Evolutionary conservation across 225 moss, liverwort and hornwort genomes (phyloP).

Genomic region (Marchantia polymorpha): DNA sequence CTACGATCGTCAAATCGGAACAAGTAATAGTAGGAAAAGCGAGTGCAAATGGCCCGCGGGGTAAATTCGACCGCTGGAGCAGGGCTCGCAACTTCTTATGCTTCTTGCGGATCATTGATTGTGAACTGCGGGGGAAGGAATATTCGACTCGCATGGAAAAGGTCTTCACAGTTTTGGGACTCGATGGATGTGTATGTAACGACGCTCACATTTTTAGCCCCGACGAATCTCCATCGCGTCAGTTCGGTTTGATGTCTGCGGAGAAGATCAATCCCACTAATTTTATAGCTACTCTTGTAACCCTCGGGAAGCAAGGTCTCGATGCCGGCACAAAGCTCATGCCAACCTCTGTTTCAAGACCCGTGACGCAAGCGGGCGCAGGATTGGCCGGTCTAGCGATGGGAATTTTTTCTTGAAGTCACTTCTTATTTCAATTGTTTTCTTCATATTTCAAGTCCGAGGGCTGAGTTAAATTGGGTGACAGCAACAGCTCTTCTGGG

Average conservation of each 20-base stretch:
- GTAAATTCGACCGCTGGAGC: background rate
- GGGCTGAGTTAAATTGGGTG: conserved; percentile 68
- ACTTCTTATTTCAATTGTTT: conserved; percentile 75
- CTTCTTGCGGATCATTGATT: background rate
- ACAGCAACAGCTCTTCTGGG: conserved; percentile 46
- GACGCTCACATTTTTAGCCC: background rate
- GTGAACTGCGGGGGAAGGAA: background rate
- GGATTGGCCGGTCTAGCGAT: conserved; percentile 62
- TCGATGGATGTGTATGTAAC: background rate
- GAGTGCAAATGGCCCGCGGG: background rate
- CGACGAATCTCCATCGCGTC: conserved; percentile 3
- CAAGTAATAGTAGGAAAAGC: background rate
- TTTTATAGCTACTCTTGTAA: conserved; percentile 60
- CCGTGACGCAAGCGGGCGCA: conserved; percentile 73
- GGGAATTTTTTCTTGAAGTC: conserved; percentile 53
- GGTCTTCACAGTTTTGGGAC: background rate
- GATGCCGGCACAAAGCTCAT: conserved; percentile 75
- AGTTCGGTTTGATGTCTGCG: conserved; percentile 22
- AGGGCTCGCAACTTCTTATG: background rate
- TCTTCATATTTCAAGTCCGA: conserved; percentile 74
- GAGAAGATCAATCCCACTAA: conserved; percentile 29
- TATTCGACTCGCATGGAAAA: conserved; percentile 4
- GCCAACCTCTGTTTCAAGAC: conserved; percentile 74
- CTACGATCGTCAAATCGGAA: background rate
- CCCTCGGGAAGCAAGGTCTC: conserved; percentile 65